Evolutionary conservation across 441 rosid genomes (phyloP), one percentile per base, ranked within the genome.

Genomic region (Jatropha multifida): DNA sequence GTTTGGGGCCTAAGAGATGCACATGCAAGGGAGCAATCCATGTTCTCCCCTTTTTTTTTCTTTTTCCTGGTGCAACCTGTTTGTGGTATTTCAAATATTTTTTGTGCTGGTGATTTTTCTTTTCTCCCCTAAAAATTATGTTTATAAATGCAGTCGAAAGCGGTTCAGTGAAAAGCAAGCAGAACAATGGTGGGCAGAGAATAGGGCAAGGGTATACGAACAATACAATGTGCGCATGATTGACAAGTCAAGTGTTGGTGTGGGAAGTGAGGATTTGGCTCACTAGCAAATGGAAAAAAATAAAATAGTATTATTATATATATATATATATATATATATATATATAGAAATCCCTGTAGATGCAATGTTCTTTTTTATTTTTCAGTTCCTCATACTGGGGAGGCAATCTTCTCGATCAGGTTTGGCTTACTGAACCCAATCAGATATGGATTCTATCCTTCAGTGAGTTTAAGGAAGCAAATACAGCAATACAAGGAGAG

Each of bases 101-200:
- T 51, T 51, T 60, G 15, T 4, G 44, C 54, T 51, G 11, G 64
- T 37, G 37, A 10, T 14, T 66, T 18, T 38, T 41, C 2, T 48
- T 48, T 3, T 32, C 48, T 18, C 1, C 5, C 2, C 7, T 3
- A 10, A 55, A 71, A 11, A 7, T 4, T 7, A 13, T 42, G 23
- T 13, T 20, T 70, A 6, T 26, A 9, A 58, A 32, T 75, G 87
- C 94, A 93, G 97, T 81, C 94, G 94, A 51, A 93, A 89, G 86
- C 85, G 90, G 74, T 92, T 95, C 81, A 92, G 91, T 64, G 99
- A 95, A 88, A 90, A 92, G 77, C 93, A 95, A 82, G 98, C 99
- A 4, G 99, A 93, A 74, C 89, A 87, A 75, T 92, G 99, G 99
- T 95, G 99, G 99, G 89, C 97, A 61, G 96, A 92, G 83, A 95